A percentile compares a stretch with the other conserved stretches of the same genome.
These are phyloP conservation scores for Ceratorhiza oryzae-sativae DNA, from an alignment of 1,284 basidiomycete species.

Conservation along the genomic window DNA sequence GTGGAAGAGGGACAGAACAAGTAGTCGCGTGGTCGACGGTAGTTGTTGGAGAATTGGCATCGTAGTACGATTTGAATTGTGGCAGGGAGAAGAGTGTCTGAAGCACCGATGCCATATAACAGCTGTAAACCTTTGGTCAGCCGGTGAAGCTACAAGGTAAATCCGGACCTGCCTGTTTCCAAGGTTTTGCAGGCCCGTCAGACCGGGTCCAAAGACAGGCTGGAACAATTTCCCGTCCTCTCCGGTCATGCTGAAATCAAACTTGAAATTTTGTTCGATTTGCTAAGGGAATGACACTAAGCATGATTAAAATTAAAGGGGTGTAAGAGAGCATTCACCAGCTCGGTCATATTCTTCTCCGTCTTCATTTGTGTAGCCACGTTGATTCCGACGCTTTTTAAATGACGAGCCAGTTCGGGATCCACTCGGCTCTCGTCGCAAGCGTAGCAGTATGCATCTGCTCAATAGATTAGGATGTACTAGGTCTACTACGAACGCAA, in stretches of 20 bases:
- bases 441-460: conserved; percentile 93
- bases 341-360: conserved; percentile 96
- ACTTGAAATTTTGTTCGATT: conserved; percentile 95
- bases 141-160: background rate
- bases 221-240: conserved; percentile 88
- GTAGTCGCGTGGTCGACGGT: conserved; percentile 65
- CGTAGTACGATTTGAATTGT: conserved; percentile 78
- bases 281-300: conserved; percentile 61
- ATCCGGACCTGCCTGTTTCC: conserved; percentile 77
- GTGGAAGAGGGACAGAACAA: conserved; percentile 76
- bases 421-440: conserved; percentile 91
- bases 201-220: conserved; percentile 86
- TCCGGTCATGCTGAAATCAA: conserved; percentile 93
- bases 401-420: conserved; percentile 77
- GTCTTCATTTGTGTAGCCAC: conserved; percentile 87
- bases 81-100: conserved; percentile 88
- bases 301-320: background rate
- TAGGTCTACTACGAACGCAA: conserved; percentile 19
- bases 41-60: conserved; percentile 50
- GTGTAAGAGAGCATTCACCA: conserved; percentile 60
- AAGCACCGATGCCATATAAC: conserved; percentile 95
- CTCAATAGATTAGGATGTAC: background rate
- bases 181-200: conserved; percentile 91
- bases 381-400: conserved; percentile 87
- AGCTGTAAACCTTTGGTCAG: conserved; percentile 58